Percentiles rank a stretch among this genome's conserved stretches.
phyloP scores from a whole-genome alignment of 169 alveolate species.

The Pseudocohnilembus persalinus region DNA sequence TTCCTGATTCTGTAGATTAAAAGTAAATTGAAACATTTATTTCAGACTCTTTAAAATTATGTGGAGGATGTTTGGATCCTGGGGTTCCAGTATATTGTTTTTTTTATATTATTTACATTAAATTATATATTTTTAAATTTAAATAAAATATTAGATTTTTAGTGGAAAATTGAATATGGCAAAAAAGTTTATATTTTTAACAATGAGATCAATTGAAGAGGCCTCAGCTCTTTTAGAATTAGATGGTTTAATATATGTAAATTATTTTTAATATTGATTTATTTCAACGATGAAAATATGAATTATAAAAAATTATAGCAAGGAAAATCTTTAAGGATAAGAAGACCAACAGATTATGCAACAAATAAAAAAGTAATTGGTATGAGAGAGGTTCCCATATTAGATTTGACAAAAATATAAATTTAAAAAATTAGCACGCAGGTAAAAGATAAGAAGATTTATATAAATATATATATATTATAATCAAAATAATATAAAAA shows the following conservation, averaged over 20 bases:
- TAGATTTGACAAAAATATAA: slow-evolving; percentile 7
- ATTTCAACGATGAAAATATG: not conserved
- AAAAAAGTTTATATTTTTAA: slow-evolving; percentile 18
- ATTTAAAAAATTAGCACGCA: slow-evolving; percentile 3
- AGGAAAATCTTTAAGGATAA: slow-evolving; percentile 26
- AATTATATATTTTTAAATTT: too few relatives aligned
- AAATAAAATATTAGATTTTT: not conserved
- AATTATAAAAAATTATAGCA: not conserved
- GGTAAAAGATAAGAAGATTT: too few relatives aligned
- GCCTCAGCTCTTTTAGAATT: slow-evolving; percentile 13
- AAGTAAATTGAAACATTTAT: slow-evolving; percentile 12
- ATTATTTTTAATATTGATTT: not conserved
- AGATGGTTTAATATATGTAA: slow-evolving; percentile 26
- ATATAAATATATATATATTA: slow-evolving; percentile 8
- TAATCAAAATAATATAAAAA: not conserved
- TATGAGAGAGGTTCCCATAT: not conserved
- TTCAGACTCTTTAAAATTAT: not conserved
- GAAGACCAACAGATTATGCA: slow-evolving; percentile 21
- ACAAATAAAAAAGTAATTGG: slow-evolving; percentile 8
- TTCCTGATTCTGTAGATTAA: slow-evolving; percentile 16
- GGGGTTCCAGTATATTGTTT: slow-evolving; percentile 19
- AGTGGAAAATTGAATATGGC: slow-evolving; percentile 1
- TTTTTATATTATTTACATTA: not conserved
- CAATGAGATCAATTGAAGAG: slow-evolving; percentile 24
- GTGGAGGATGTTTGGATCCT: slow-evolving; percentile 22